Conservation (phyloP, 495 filamentous ascomycete species). For the Glutinoglossum americanum region DNA sequence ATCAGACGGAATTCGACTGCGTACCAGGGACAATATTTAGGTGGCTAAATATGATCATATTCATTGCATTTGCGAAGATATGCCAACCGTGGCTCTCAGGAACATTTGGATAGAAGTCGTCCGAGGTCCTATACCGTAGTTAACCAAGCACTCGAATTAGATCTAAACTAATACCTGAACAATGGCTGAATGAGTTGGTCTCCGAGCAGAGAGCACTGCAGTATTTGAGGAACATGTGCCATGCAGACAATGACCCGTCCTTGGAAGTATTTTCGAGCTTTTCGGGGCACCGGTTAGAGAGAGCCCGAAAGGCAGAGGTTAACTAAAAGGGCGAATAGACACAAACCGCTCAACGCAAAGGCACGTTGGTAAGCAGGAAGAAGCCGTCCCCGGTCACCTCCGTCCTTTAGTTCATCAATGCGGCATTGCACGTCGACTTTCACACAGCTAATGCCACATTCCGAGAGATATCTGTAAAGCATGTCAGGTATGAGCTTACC, state of each 20-base stretch:
- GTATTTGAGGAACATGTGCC: slow-evolving; percentile 60
- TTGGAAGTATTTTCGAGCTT: neutral
- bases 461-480: neutral
- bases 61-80: slow-evolving; percentile 82
- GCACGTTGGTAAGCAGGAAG: slow-evolving; percentile 62
- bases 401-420: slow-evolving; percentile 49
- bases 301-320: slow-evolving; percentile 47
- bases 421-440: slow-evolving; percentile 86
- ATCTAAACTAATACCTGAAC: neutral
- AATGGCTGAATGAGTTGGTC: neutral
- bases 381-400: slow-evolving; percentile 44
- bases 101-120: slow-evolving; percentile 69
- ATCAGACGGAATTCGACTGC: too few relatives aligned
- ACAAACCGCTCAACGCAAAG: slow-evolving; percentile 54
- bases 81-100: slow-evolving; percentile 75
- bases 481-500: neutral
- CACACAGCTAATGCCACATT: slow-evolving; percentile 53
- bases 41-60: slow-evolving; percentile 52
- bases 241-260: slow-evolving; percentile 23
- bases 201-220: slow-evolving; percentile 56
- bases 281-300: neutral
- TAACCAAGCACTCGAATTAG: neutral
- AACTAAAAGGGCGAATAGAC: slow-evolving; percentile 40
- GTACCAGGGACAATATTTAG: slow-evolving; percentile 40
- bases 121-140: neutral